Percentiles rank a stretch among this genome's conserved stretches.
Evolutionary conservation across 441 rosid genomes (phyloP).

Genomic region (Kokia cookei): DNA sequence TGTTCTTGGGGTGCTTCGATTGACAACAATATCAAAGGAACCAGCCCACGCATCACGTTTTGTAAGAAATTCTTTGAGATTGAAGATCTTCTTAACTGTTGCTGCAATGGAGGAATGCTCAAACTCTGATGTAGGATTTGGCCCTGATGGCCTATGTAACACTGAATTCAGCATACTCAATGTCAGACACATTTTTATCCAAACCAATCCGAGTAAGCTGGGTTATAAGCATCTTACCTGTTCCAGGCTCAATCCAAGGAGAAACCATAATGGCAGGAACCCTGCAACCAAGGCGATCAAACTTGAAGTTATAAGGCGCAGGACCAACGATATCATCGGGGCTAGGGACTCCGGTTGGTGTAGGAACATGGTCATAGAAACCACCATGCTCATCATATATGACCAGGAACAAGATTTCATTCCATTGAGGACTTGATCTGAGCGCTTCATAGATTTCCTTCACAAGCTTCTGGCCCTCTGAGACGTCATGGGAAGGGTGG

Average conservation of each 20-base stretch:
- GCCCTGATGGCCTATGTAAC: slow-evolving; percentile 78
- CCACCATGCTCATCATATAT: slow-evolving; percentile 93
- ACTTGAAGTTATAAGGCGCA: slow-evolving; percentile 59
- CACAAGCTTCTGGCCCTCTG: slow-evolving; percentile 52
- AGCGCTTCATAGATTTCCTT: slow-evolving; percentile 84
- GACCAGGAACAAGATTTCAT: slow-evolving; percentile 56
- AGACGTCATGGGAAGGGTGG: slow-evolving; percentile 65
- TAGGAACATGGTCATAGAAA: slow-evolving; percentile 86
- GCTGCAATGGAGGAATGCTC: slow-evolving; percentile 95
- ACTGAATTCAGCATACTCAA: slow-evolving; percentile 21
- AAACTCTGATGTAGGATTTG: slow-evolving; percentile 59
- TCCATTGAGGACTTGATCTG: slow-evolving; percentile 87
- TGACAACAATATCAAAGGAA: slow-evolving; percentile 62
- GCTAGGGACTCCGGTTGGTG: slow-evolving; percentile 76
- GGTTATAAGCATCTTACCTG: slow-evolving; percentile 33
- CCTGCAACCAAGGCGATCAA: slow-evolving; percentile 79
- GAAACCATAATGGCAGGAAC: slow-evolving; percentile 77
- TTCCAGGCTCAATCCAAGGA: slow-evolving; percentile 87
- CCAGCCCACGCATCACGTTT: slow-evolving; percentile 98
- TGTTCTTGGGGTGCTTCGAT: slow-evolving; percentile 49
- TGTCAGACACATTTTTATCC: too few species aligned
- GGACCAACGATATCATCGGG: slow-evolving; percentile 76
- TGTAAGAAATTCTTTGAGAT: slow-evolving; percentile 70
- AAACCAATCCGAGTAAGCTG: too few species aligned
- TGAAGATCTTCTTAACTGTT: slow-evolving; percentile 75